Evolutionary conservation across 2,329 filamentous ascomycete species (phyloP).

Genomic region (Fusarium veterinarium): DNA sequence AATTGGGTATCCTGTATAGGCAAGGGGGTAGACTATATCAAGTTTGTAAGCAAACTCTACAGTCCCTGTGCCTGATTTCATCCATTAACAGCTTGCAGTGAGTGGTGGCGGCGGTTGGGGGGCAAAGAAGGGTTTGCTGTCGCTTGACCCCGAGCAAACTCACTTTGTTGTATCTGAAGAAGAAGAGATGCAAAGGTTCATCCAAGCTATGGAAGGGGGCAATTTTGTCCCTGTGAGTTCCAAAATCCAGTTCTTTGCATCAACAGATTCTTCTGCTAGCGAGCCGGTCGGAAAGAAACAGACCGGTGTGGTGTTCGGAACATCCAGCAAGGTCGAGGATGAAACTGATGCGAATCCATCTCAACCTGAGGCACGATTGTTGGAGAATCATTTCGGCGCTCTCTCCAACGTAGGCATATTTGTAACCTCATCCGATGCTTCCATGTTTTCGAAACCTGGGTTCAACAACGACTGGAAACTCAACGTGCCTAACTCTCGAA

Average conservation of each 20-base stretch:
- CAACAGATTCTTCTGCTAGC: constrained; percentile 46
- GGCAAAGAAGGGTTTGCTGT: constrained; percentile 80
- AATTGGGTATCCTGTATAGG: constrained; percentile 52
- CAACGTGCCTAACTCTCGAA: constrained; percentile 50
- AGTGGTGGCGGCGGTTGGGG: constrained; percentile 90
- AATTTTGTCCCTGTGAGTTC: constrained; percentile 73
- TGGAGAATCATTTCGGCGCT: constrained; percentile 68
- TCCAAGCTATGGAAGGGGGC: constrained; percentile 58
- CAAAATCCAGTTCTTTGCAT: constrained; percentile 73
- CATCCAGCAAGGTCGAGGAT: constrained; percentile 40
- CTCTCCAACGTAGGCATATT: constrained; percentile 71
- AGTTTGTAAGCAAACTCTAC: constrained; percentile 46
- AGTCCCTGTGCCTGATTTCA: not conserved
- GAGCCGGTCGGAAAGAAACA: constrained; percentile 20
- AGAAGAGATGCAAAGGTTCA: constrained; percentile 65
- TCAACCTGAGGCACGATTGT: constrained; percentile 27
- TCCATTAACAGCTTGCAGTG: constrained; percentile 55
- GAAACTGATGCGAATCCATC: constrained; percentile 4
- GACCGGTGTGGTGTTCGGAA: constrained; percentile 49
- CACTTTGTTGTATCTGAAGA: constrained; percentile 60
- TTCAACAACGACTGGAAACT: constrained; percentile 50
- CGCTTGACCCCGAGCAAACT: constrained; percentile 76
- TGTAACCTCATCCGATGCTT: constrained; percentile 49
- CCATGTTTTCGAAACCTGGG: constrained; percentile 42
- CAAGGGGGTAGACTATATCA: constrained; percentile 59